Percentiles rank a stretch among this genome's conserved stretches.
These are phyloP conservation scores for Eucalyptus sp. DNA, from an alignment of 345 rosid genomes.

Conservation along the genomic window DNA sequence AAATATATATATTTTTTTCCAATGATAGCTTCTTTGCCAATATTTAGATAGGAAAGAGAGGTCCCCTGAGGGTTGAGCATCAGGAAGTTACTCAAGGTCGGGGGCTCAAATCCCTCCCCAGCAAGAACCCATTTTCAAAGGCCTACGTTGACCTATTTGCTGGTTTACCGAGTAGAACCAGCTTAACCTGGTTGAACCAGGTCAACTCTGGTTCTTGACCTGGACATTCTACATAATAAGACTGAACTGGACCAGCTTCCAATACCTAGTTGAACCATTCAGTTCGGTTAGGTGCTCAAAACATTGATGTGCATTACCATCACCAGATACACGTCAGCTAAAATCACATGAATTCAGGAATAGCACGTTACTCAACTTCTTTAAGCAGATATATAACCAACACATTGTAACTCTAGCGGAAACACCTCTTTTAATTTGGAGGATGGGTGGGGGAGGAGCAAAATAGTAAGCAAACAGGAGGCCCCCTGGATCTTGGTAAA, in stretches of 20 bases:
- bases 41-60: not conserved
- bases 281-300: not conserved
- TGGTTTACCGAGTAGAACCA: not conserved
- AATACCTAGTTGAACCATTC: not conserved
- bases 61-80: not conserved
- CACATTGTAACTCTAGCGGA: too few species aligned
- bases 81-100: not conserved
- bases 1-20: rapidly evolving
- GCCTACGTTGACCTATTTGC: not conserved
- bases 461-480: not conserved
- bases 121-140: not conserved
- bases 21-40: not conserved
- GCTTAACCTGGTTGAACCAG: not conserved
- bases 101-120: not conserved
- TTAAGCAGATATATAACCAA: too few species aligned
- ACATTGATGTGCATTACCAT: not conserved
- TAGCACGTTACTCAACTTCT: too few species aligned
- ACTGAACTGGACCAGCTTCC: not conserved
- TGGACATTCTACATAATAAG: not conserved
- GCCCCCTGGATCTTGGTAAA: not conserved
- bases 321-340: not conserved
- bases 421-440: not conserved
- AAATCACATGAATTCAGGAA: not conserved
- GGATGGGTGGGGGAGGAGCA: not conserved
- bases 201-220: not conserved